phyloP scores from a whole-genome alignment of 768 basidiomycete genomes.

The Collybia nuda region DNA sequence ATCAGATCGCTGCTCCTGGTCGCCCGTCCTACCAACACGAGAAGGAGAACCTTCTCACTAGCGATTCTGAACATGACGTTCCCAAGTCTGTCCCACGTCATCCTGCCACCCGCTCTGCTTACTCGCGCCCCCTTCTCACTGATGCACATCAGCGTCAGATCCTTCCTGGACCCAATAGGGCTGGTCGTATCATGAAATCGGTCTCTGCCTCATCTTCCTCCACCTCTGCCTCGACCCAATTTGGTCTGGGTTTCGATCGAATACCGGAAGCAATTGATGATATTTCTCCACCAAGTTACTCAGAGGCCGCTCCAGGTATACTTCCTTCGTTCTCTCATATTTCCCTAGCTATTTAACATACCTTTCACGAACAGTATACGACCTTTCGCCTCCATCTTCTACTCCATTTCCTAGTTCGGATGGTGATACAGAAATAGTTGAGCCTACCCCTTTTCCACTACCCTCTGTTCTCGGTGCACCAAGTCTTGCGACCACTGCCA shows the following conservation, averaged over 20 bases:
- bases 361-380: slow-evolving; percentile 16
- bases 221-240: slow-evolving; percentile 32
- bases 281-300: slow-evolving; percentile 14
- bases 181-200: slow-evolving; percentile 49
- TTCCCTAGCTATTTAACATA: slow-evolving; percentile 2
- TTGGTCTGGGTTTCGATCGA: slow-evolving; percentile 33
- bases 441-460: slow-evolving; percentile 23
- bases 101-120: slow-evolving; percentile 8
- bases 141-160: slow-evolving; percentile 38
- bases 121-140: slow-evolving; percentile 24
- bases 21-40: slow-evolving; percentile 32
- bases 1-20: background rate
- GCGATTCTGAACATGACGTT: slow-evolving; percentile 36
- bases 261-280: slow-evolving; percentile 37
- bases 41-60: slow-evolving; percentile 43
- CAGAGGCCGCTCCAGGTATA: slow-evolving; percentile 41
- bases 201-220: slow-evolving; percentile 15
- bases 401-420: slow-evolving; percentile 20
- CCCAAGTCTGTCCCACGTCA: slow-evolving; percentile 21
- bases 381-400: slow-evolving; percentile 10
- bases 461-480: slow-evolving; percentile 17
- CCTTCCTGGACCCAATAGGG: slow-evolving; percentile 42
- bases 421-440: slow-evolving; percentile 31
- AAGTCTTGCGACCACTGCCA: slow-evolving; percentile 8
- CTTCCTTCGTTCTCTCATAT: background rate